These are phyloP conservation scores for Mixia osmundae DNA, from an alignment of 1,284 basidiomycete genomes.

Conservation along the genomic window DNA sequence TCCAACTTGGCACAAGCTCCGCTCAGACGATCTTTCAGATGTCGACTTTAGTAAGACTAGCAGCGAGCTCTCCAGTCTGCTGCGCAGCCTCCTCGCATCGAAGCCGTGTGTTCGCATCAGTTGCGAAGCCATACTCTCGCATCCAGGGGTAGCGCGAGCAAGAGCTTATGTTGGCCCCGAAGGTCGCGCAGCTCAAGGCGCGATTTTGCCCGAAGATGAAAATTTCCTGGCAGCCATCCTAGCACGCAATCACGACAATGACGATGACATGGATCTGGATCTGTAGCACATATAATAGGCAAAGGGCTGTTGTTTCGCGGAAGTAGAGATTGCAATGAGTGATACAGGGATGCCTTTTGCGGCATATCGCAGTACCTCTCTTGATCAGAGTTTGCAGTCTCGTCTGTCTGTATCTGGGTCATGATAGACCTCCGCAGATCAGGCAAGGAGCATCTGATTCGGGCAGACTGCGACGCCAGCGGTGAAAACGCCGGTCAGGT, in stretches of 20 bases:
- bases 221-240: constrained; percentile 3
- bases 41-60: constrained; percentile 34
- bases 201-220: constrained; percentile 9
- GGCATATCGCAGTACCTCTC: too few species aligned
- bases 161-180: neutral
- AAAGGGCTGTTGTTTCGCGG: too few species aligned
- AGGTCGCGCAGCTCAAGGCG: constrained; percentile 7
- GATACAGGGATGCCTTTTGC: too few species aligned
- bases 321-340: too few species aligned
- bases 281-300: too few species aligned
- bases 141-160: constrained; percentile 9
- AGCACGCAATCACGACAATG: too few species aligned
- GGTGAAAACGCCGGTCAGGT: constrained; percentile 15
- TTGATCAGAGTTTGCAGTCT: too few species aligned
- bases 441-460: too few species aligned
- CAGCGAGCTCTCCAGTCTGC: constrained; percentile 17
- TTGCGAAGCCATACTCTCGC: constrained; percentile 10
- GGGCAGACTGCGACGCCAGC: too few species aligned
- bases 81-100: constrained; percentile 8
- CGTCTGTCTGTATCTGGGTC: too few species aligned
- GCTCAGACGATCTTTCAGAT: constrained; percentile 75
- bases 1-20: constrained; percentile 74
- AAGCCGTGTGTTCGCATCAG: constrained; percentile 3
- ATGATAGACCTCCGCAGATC: too few species aligned
- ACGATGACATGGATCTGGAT: too few species aligned